These are phyloP conservation scores for Blastosporella zonata DNA, from an alignment of 1,284 basidiomycete species.

Conservation along the genomic window DNA sequence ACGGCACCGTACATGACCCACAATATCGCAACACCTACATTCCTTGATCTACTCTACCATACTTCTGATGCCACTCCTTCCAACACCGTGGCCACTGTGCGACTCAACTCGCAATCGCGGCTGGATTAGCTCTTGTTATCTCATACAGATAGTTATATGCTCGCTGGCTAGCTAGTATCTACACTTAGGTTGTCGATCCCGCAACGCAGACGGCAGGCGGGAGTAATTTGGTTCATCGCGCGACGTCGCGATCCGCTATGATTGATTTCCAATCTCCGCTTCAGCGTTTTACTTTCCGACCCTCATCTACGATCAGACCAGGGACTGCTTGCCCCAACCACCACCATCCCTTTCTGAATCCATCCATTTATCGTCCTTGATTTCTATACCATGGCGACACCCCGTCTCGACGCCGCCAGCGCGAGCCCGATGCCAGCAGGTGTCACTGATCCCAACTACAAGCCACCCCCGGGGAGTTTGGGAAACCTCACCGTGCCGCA, in stretches of 20 bases:
- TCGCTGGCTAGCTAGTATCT: not conserved
- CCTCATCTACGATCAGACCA: not conserved
- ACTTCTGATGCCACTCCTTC: constrained; percentile 1
- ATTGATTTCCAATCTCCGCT: too few species aligned
- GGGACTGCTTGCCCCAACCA: not conserved
- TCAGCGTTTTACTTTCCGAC: too few species aligned
- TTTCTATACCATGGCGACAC: not conserved
- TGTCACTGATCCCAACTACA: constrained; percentile 67
- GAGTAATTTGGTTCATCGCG: not conserved
- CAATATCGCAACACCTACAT: constrained; percentile 7
- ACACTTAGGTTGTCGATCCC: too few species aligned
- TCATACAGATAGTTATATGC: not conserved
- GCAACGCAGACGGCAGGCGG: too few species aligned
- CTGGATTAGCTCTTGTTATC: constrained; percentile 5
- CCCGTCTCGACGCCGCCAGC: constrained; percentile 27
- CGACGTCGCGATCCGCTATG: not conserved
- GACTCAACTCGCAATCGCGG: constrained; percentile 35
- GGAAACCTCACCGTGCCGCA: constrained; percentile 81
- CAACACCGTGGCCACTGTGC: constrained; percentile 16
- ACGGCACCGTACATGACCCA: constrained; percentile 10
- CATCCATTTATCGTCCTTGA: not conserved
- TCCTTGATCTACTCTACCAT: constrained; percentile 8
- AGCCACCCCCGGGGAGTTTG: constrained; percentile 72
- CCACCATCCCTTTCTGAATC: not conserved
- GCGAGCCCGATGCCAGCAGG: constrained; percentile 57